Percentiles rank a stretch among this genome's conserved stretches.
These are phyloP conservation scores for Prunus armeniaca DNA, from an alignment of 306 rosid species.

Conservation along the genomic window DNA sequence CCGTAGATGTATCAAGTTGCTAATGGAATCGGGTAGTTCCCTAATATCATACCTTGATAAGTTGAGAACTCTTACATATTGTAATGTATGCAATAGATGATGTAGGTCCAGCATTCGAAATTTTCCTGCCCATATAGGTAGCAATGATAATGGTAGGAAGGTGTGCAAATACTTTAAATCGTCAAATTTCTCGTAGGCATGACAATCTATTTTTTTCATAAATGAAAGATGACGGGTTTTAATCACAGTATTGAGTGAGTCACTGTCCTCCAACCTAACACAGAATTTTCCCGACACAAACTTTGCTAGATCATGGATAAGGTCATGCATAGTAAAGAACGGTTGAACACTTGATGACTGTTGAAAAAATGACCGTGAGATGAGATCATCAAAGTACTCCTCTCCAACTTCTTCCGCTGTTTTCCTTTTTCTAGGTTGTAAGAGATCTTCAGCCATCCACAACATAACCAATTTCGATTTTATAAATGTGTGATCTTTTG, in stretches of 20 bases:
- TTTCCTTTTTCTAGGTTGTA: not conserved
- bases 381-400: slow-evolving; percentile 25
- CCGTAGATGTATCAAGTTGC: not conserved
- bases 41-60: not conserved
- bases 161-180: not conserved
- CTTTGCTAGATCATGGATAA: slow-evolving; percentile 1
- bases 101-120: not conserved
- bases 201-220: not conserved
- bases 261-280: not conserved
- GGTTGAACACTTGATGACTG: not conserved
- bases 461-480: slow-evolving; percentile 17
- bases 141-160: not conserved
- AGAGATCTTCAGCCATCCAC: slow-evolving; percentile 42
- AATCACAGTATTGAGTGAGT: not conserved
- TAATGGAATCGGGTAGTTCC: not conserved
- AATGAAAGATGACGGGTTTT: slow-evolving; percentile 1
- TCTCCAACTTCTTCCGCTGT: slow-evolving; percentile 9
- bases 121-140: too few relatives aligned
- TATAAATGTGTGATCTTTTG: slow-evolving; percentile 20
- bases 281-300: not conserved
- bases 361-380: slow-evolving; percentile 31
- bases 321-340: not conserved
- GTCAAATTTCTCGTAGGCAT: not conserved
- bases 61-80: not conserved
- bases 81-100: not conserved